These are phyloP conservation scores for Gossypium laxum DNA, from an alignment of 441 rosid genomes.

Conservation along the genomic window DNA sequence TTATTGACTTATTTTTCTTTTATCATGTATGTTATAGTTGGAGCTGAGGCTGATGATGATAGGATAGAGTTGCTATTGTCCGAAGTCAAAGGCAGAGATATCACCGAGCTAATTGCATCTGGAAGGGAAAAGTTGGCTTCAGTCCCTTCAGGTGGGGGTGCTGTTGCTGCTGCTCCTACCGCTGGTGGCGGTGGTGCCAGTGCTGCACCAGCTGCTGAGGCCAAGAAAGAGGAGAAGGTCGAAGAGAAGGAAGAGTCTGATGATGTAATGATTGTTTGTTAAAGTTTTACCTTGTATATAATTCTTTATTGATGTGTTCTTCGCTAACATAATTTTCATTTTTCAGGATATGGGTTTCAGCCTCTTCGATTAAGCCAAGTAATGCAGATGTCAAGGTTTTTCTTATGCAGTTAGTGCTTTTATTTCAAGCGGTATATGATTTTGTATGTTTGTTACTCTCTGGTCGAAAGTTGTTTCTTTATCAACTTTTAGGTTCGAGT, in stretches of 20 bases:
- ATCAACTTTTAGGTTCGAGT: constrained; percentile 11
- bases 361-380: constrained; percentile 37
- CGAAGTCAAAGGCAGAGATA: constrained; percentile 56
- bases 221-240: constrained; percentile 70
- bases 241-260: constrained; percentile 79
- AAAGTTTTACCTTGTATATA: not conserved
- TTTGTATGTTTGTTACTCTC: constrained; percentile 18
- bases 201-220: constrained; percentile 42
- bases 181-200: constrained; percentile 28
- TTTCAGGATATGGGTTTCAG: constrained; percentile 63
- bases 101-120: constrained; percentile 58
- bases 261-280: constrained; percentile 36
- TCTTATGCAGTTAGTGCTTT: not conserved
- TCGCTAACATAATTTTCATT: not conserved
- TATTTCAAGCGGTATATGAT: constrained; percentile 17
- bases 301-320: not conserved
- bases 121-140: constrained; percentile 83
- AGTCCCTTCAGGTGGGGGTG: constrained; percentile 79
- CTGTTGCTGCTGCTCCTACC: constrained; percentile 32
- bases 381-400: constrained; percentile 9
- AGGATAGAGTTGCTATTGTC: constrained; percentile 52
- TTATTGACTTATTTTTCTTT: not conserved
- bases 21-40: constrained; percentile 37
- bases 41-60: constrained; percentile 64
- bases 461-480: constrained; percentile 22